Base-by-base conservation (phyloP, 2,329 filamentous ascomycete genomes). In the Trichophyton benhamiae region DNA sequence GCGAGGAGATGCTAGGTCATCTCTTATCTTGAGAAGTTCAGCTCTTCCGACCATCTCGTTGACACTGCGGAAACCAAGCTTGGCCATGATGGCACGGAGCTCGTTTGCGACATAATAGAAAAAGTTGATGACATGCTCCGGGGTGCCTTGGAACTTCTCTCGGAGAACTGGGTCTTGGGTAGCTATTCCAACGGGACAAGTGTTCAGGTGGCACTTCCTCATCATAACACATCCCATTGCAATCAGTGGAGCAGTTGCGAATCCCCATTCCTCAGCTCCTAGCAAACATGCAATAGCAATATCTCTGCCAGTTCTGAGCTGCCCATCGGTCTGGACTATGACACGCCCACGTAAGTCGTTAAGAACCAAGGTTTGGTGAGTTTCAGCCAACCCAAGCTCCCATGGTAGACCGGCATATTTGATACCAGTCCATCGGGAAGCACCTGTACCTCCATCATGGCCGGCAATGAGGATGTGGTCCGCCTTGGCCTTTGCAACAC, bases 71-170 rank as follows among this genome's bases (percentile, higher is more conserved):
- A 95, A 90, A 67, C 92, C 92, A 69, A 96, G 85, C 77, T 88
- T 90, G 58, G 92, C 91, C 92, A 97, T 96, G 76, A 97, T 95
- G 41, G 91, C 90, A 72, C 92, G 87, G 62, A 97, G 84, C 78
- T 97, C 92, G 71, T 97, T 97, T 67, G 92, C 88, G 59, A 97
- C 82, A 71, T 96, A 97, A 79, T 96, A 97, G 79, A 96, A 96
- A 81, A 96, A 96, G 82, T 96, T 97, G 76, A 97, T 96, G 62
- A 96, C 91, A 68, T 96, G 90, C 77, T 97, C 92, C 9, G 92
- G 91, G 0, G 89, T 91, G 64, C 92, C 92, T 67, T 86, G 81
- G 76, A 97, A 96, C 78, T 96, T 97, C 81, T 91, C 88, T 63
- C 92, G 85, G 1, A 97, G 82, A 72, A 92, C 88, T n/a, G 91